Base-by-base conservation (phyloP, 441 rosid genomes). In the Pelargonium myrrhifolium region DNA sequence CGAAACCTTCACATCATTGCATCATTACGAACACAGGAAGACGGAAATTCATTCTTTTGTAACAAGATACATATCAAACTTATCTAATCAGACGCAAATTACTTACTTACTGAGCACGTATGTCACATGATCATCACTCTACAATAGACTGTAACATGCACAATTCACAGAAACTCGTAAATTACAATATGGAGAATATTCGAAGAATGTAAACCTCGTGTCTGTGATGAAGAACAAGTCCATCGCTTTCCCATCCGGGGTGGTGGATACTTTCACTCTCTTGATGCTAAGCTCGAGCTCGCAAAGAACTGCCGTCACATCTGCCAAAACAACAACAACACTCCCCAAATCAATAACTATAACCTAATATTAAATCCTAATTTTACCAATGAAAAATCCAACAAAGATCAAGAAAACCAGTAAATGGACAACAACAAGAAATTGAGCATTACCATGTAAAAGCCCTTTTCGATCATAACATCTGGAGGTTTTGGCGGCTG, bases 231-330 rank as follows among this genome's bases (percentile, higher is more conserved):
- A 93, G 87, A 93, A 89, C 28, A 93, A 83, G 85, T 87, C 98
- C 90, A 93, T 82, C 65, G 87, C 97, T 71, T 74, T 89, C 42
- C 90, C 98, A 71, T 93, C 96, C 43, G 98, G 97, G 4, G 97
- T 93, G 10, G 98, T 93, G 6, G 98, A 90, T 68, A 93, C 89
- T 85, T 93, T 93, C 68, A 93, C 97, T 78, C 86, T 93, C 83
- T 85, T 83, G 71, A 93, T 84, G 64, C 74, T 80, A 75, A 93
- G 92, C 84, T 93, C 98, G 56, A 83, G 88, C 77, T 88, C 89
- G 72, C 85, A 89, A 15, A 93, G 91, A 78, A 80, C 93, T 71
- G 70, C 69, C 0, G 98, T 90, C 68, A 90, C 89, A 81, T 89
- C 98, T 93, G 86, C 74, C 71, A 73, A 71, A 49, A 74, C 15